These are phyloP conservation scores for Boeremia exigua DNA, from an alignment of 2,329 filamentous ascomycete genomes.

Conservation along the genomic window DNA sequence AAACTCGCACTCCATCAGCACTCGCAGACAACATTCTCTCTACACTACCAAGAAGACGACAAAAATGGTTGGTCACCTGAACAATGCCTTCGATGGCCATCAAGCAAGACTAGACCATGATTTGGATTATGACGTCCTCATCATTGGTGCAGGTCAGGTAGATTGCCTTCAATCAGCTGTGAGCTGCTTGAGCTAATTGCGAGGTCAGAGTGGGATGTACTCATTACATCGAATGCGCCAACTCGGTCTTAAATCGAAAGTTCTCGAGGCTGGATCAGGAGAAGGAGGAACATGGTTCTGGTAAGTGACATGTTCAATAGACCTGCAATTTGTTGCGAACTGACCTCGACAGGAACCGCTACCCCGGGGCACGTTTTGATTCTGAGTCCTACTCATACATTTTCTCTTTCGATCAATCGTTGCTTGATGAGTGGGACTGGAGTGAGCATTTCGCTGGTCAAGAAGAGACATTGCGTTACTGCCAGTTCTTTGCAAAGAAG, in stretches of 20 bases:
- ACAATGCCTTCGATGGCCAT: neutral
- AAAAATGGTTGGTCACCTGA: constrained; percentile 24
- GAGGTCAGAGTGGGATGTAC: constrained; percentile 36
- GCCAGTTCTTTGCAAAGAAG: constrained; percentile 55
- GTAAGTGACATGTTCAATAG: constrained; percentile 7
- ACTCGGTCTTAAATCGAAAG: constrained; percentile 33
- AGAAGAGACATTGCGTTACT: constrained; percentile 58
- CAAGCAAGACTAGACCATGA: constrained; percentile 20
- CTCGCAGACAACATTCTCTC: neutral
- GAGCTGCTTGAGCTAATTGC: neutral
- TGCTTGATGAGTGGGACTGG: constrained; percentile 53
- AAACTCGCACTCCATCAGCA: neutral
- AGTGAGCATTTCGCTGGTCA: constrained; percentile 43
- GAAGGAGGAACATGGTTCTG: constrained; percentile 49
- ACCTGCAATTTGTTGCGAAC: neutral
- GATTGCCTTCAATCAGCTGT: neutral
- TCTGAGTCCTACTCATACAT: constrained; percentile 56
- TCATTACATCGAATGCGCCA: constrained; percentile 45
- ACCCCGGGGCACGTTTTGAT: constrained; percentile 57
- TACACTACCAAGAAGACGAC: neutral
- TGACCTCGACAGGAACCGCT: constrained; percentile 50
- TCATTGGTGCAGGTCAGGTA: constrained; percentile 44
- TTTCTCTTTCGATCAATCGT: constrained; percentile 52
- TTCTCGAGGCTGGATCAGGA: constrained; percentile 43
- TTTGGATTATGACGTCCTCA: constrained; percentile 32